Percentiles rank a stretch among this genome's conserved stretches.
phyloP scores from a whole-genome alignment of 257 asterid species.

The Salvia rosmarinus region DNA sequence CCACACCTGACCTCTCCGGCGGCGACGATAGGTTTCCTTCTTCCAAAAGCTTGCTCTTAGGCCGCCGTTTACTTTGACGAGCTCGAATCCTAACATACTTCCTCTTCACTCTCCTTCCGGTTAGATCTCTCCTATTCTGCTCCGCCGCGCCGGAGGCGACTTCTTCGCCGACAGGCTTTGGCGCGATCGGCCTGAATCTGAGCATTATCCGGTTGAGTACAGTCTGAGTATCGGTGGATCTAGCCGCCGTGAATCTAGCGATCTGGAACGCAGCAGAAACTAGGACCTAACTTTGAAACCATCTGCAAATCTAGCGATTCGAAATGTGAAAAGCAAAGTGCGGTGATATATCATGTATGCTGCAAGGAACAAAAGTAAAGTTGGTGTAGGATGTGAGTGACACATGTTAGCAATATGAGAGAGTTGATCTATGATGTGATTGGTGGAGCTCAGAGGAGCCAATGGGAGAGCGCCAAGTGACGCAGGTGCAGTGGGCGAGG shows the following conservation, averaged over 20 bases:
- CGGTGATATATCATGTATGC: not conserved
- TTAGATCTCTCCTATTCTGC: slow-evolving; percentile 12
- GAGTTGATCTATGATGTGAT: slow-evolving; percentile 1
- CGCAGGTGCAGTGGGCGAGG: slow-evolving; percentile 23
- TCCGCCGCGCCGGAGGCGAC: slow-evolving; percentile 20
- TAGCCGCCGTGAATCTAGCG: slow-evolving; percentile 33
- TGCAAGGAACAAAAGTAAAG: slow-evolving; percentile 26
- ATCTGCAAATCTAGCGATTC: slow-evolving; percentile 7
- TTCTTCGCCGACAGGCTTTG: slow-evolving; percentile 46
- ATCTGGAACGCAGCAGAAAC: slow-evolving; percentile 1
- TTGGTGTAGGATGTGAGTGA: slow-evolving; percentile 35
- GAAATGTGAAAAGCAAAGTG: slow-evolving; percentile 3
- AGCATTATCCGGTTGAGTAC: slow-evolving; percentile 43
- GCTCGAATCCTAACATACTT: slow-evolving; percentile 53
- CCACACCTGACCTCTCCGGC: slow-evolving; percentile 33
- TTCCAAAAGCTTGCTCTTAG: not conserved
- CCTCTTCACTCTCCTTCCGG: slow-evolving; percentile 45
- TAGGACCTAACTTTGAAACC: not conserved
- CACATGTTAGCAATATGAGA: slow-evolving; percentile 32
- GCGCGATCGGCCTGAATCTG: slow-evolving; percentile 62
- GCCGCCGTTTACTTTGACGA: slow-evolving; percentile 27
- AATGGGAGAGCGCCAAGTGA: slow-evolving; percentile 40
- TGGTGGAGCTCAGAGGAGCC: slow-evolving; percentile 18
- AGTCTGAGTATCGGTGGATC: slow-evolving; percentile 19
- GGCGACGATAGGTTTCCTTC: slow-evolving; percentile 12